Base-by-base conservation (phyloP, 2,329 filamentous ascomycete species). In the Bipolaris zeicola region DNA sequence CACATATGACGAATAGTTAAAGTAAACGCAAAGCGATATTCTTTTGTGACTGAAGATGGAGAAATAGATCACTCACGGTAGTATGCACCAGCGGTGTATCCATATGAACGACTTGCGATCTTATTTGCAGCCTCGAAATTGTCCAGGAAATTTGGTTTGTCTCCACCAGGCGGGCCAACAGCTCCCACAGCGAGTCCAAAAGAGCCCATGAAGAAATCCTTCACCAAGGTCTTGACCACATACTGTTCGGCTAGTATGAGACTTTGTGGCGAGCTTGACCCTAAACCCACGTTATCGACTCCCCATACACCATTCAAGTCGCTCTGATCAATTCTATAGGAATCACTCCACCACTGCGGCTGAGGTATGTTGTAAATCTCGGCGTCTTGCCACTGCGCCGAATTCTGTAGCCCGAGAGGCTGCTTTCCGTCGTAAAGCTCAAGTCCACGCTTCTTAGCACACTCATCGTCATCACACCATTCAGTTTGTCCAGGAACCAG, bases 31-130 rank as follows among this genome's bases (percentile, higher is more conserved):
- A 20, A 33, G 28, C 16, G 31, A 18, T 13, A 3, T 10, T 6
- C 8, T 5, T 3, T 6, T 37, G 1, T 7, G 8, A 4, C 8
- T 26, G 6, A n/a, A 10, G 3, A 22, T 1, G 2, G 26, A 8
- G 4, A 4, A 26, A 26, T 26, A 6, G 16, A 22, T 10, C 7
- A 74, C 73, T 70, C 50, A 75, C 74, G 64, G 53, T 77, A 76
- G 6, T 44, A 57, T 10, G 72, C 74, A 6, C 75, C 75, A 5
- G 75, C 74, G 0, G 69, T 69, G 50, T 75, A 76, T 18, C 70
- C 70, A 36, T 71, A 76, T 0, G 73, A 71, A 2, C 50, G 33
- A 43, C 71, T 75, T 4, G 73, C 64, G 3, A 66, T 68, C 4
- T 31, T 11, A 11, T 55, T 53, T 1, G 5, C 20, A 14, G 34